These are phyloP conservation scores for Verticillium klebahnii DNA, from an alignment of 2,329 filamentous ascomycete genomes.

Conservation along the genomic window DNA sequence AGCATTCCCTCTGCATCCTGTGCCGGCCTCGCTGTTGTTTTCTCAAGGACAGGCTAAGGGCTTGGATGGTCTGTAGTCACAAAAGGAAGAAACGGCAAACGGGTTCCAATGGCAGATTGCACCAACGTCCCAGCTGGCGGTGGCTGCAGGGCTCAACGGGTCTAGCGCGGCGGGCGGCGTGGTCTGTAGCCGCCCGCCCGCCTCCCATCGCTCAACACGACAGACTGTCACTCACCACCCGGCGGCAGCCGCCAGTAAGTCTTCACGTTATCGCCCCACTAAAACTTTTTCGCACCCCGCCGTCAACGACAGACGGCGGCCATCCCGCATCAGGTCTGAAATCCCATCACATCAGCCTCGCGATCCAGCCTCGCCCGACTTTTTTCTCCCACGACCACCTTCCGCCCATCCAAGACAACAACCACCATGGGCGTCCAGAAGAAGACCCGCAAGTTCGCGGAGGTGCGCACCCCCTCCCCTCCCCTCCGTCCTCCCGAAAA, in stretches of 20 bases:
- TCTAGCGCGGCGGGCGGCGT: not conserved
- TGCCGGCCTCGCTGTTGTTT: not conserved
- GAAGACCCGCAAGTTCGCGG: conserved; percentile 86
- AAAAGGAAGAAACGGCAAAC: not conserved
- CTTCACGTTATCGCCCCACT: not conserved
- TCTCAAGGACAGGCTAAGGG: not conserved
- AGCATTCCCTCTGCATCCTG: not conserved
- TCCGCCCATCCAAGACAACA: not conserved
- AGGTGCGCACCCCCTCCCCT: conserved; percentile 33
- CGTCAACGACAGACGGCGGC: not conserved
- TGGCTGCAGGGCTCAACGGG: not conserved
- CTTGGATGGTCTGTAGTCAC: not conserved
- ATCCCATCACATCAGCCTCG: conserved; percentile 2
- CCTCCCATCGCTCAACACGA: not conserved
- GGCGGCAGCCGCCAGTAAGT: not conserved
- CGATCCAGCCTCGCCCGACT: conserved; percentile 1
- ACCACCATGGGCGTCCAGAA: conserved; percentile 76
- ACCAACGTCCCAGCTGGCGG: not conserved
- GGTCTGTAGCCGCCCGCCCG: not conserved
- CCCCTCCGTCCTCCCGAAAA: conserved; percentile 10
- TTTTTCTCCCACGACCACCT: not conserved
- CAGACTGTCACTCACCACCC: not conserved
- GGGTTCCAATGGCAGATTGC: not conserved
- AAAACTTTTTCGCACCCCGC: conserved; percentile 3
- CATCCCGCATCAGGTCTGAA: not conserved